Conservation (phyloP, 352 stramenopile species). For the Globisporangium echinulatum region DNA sequence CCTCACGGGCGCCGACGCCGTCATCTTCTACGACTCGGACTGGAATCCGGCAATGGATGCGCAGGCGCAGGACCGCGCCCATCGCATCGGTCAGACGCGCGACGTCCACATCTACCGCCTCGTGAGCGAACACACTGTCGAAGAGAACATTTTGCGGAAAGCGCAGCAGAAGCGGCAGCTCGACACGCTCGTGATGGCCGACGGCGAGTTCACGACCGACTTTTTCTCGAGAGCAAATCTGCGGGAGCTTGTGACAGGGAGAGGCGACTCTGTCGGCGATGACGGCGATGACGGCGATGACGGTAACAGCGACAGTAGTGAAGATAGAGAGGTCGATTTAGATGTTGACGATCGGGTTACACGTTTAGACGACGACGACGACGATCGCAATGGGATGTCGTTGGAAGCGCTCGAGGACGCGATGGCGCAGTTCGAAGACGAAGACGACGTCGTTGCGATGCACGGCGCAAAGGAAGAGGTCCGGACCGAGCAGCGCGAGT, state of each 20-base stretch:
- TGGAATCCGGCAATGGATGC: conserved; percentile 94
- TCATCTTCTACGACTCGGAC: conserved; percentile 91
- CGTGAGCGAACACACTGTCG: conserved; percentile 95
- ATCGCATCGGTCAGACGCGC: conserved; percentile 97
- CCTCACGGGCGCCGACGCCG: conserved; percentile 95
- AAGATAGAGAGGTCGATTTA: background rate
- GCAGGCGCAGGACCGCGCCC: conserved; percentile 94
- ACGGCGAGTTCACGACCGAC: conserved; percentile 71
- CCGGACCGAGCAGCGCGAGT: conserved; percentile 50
- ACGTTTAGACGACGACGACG: conserved; percentile 12
- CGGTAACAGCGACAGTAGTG: conserved; percentile 5
- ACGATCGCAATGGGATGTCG: conserved; percentile 43
- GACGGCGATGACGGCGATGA: conserved; percentile 16
- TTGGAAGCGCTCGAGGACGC: conserved; percentile 83
- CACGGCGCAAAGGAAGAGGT: conserved; percentile 63
- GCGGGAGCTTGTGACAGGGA: conserved; percentile 82
- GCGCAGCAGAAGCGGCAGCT: conserved; percentile 96
- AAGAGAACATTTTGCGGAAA: conserved; percentile 99
- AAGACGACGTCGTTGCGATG: conserved; percentile 93
- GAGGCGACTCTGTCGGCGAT: conserved; percentile 15
- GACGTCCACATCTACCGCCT: conserved; percentile 99
- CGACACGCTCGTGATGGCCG: conserved; percentile 90
- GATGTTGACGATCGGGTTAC: background rate
- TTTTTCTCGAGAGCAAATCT: conserved; percentile 86
- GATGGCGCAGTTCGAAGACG: conserved; percentile 95